Evolutionary conservation across 192 early-diverging fungal species (phyloP), one percentile per base, ranked within the genome.

Genomic region (Coemansia sp.): DNA sequence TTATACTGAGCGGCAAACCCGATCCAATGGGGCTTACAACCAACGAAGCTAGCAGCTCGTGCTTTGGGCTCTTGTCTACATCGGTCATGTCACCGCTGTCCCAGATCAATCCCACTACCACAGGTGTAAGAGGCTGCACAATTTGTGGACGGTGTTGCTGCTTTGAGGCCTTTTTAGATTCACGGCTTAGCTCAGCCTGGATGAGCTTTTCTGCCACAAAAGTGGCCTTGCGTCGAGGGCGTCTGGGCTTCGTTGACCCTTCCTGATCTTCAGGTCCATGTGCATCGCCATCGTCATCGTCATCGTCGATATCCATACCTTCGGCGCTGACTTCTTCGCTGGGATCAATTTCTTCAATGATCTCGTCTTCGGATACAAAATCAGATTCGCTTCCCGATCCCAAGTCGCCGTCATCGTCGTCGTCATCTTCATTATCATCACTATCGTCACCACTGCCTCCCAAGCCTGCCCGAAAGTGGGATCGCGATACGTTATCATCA

Each of bases 401-500:
- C 10, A 50, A 58, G 27, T 53, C 63, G 30, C 18, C 36, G 8
- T 57, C 59, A 2, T 56, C 55, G 29, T 20, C 42, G 13, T 53
- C 59, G 1, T 14, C 27, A 17, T 49, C 50, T 35, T 26, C 51
- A 19, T 51, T 53, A 6, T 18, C 20, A 20, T 20, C 40, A 42
- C 10, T 22, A 22, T 20, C 3, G 6, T 42, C 40, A 11, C 11
- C 10, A 4, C 3, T 9, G 20, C 20, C 40, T 38, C n/a, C 14
- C 6, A 18, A 38, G 19, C n/a, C n/a, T n/a, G n/a, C n/a, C n/a
- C n/a, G n/a, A 42, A 42, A 26, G 14, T 35, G 32, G 3, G 23
- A 20, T 9, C 20, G 14, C 3, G 54, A 13, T 24, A 25, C 44
- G 29, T 44, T 19, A 61, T 89, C 89, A 33, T 89, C 87, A 3